Percentiles rank a stretch among this genome's conserved stretches.
phyloP scores from a whole-genome alignment of 176 grass and related monocot species.

The Cymbopogon citratus region DNA sequence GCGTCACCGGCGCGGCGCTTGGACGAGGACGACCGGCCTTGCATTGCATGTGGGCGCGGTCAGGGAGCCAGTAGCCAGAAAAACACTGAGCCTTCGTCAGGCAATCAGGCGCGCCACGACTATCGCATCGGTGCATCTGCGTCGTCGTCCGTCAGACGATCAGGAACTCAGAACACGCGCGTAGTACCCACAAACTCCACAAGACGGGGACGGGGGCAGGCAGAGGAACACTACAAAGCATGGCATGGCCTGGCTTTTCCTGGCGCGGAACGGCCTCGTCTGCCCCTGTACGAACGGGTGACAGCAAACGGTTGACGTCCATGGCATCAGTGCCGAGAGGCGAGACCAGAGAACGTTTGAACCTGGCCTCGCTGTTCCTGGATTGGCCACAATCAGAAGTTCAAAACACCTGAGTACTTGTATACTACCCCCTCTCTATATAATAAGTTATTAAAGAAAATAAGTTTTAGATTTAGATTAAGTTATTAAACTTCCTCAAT shows the following conservation, averaged over 20 bases:
- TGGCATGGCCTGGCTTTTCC: no score
- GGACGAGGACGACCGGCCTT: no score
- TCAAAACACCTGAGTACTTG: background rate
- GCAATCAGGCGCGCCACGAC: background rate
- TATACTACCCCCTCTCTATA: no score
- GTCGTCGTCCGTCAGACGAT: background rate
- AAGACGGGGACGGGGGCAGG: no score
- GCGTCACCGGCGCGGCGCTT: background rate
- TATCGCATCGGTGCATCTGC: background rate
- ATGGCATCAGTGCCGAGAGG: background rate
- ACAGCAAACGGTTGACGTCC: background rate
- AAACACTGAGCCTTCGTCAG: no score
- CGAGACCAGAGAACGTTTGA: background rate
- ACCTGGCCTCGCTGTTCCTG: background rate
- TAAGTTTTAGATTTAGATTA: no score
- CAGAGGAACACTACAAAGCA: no score
- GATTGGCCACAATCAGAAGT: background rate
- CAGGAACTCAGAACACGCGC: background rate
- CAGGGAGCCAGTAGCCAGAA: background rate
- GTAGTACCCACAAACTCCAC: no score
- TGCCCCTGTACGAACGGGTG: background rate
- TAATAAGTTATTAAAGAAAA: no score
- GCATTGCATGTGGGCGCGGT: background rate
- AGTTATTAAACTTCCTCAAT: no score
- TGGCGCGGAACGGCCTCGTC: background rate